Percentiles rank a stretch among this genome's conserved stretches.
Conservation (phyloP, 768 basidiomycete genomes). For the Rhizopogon vinicolor region DNA sequence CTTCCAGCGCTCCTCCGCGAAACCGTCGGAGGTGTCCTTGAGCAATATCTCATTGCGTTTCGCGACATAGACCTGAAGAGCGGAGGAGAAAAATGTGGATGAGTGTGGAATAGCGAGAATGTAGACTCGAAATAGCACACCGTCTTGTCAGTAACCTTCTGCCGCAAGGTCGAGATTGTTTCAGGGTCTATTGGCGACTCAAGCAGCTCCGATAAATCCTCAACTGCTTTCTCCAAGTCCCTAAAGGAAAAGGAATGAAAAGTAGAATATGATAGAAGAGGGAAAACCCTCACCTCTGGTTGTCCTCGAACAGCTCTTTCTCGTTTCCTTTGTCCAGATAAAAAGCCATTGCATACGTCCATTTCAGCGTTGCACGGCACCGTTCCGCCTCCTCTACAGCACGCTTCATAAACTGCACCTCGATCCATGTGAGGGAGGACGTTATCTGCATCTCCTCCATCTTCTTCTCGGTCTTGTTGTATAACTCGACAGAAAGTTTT, state of each 20-base stretch:
- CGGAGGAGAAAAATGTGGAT: not conserved
- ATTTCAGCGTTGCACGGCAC: constrained; percentile 94
- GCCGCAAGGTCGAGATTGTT: constrained; percentile 72
- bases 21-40: constrained; percentile 91
- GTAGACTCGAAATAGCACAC: constrained; percentile 36
- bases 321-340: constrained; percentile 87
- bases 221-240: constrained; percentile 92
- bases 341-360: constrained; percentile 99
- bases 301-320: constrained; percentile 96
- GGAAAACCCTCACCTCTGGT: constrained; percentile 63
- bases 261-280: not conserved
- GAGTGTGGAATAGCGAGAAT: not conserved
- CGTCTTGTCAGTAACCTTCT: constrained; percentile 95
- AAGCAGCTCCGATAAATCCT: constrained; percentile 88
- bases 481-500: constrained; percentile 88
- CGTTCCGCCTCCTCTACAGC: constrained; percentile 90
- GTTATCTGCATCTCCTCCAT: constrained; percentile 99
- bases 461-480: constrained; percentile 97
- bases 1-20: constrained; percentile 78
- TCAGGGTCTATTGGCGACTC: constrained; percentile 91
- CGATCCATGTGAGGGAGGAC: constrained; percentile 93
- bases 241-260: constrained; percentile 32
- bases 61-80: constrained; percentile 79
- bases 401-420: constrained; percentile 98
- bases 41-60: constrained; percentile 94